Percentiles rank a stretch among this genome's conserved stretches.
Conservation (phyloP, 2,329 filamentous ascomycete species). For the Fonsecaea pedrosoi region DNA sequence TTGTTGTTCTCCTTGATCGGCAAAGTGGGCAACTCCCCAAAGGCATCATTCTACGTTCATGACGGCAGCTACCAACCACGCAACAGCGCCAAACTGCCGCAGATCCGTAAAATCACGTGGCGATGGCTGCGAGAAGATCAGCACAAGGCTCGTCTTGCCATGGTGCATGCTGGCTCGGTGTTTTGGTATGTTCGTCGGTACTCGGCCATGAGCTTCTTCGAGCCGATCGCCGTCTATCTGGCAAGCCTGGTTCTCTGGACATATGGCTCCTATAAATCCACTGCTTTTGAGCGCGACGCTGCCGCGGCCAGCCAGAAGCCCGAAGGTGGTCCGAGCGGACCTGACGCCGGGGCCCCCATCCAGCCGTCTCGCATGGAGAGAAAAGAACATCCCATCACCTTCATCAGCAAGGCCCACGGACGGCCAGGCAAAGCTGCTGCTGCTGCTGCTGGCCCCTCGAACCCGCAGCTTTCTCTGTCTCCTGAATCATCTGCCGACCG, state of each 20-base stretch:
- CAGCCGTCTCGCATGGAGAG: conserved; percentile 36
- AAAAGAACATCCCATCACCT: conserved; percentile 30
- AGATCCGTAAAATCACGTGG: conserved; percentile 48
- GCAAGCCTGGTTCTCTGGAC: conserved; percentile 59
- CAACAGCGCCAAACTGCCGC: conserved; percentile 34
- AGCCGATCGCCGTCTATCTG: conserved; percentile 55
- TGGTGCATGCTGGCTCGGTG: conserved; percentile 60
- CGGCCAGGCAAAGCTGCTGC: conserved; percentile 6
- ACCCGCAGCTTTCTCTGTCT: not conserved
- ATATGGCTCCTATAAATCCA: conserved; percentile 46
- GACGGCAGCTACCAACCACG: conserved; percentile 38
- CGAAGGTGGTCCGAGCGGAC: conserved; percentile 33
- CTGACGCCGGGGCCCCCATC: conserved; percentile 30
- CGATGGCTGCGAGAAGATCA: conserved; percentile 60
- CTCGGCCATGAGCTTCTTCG: conserved; percentile 56
- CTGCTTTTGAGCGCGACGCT: conserved; percentile 34
- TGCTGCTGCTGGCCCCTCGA: not conserved
- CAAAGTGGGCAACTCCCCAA: conserved; percentile 33
- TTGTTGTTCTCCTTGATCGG: conserved; percentile 39
- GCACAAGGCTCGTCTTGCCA: conserved; percentile 63
- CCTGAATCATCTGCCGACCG: not conserved
- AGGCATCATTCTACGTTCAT: conserved; percentile 37
- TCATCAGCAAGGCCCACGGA: conserved; percentile 27
- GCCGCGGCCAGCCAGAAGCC: conserved; percentile 28
- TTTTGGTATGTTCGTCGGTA: conserved; percentile 62